Base-by-base conservation (phyloP, 2,329 filamentous ascomycete species). In the Fusarium penzigii region DNA sequence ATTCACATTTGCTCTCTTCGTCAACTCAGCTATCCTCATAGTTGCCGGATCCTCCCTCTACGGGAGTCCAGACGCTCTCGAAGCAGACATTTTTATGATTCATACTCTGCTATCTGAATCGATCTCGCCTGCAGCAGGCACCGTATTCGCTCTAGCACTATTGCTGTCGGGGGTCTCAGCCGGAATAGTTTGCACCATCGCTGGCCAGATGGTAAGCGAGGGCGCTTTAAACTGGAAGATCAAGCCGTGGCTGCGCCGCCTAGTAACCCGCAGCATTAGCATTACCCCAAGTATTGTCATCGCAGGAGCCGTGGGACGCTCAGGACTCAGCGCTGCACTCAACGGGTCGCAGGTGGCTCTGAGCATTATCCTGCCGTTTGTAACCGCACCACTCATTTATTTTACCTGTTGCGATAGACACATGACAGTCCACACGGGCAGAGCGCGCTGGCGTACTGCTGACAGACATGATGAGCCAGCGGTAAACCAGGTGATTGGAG, bases 141-240 rank as follows among this genome's bases (percentile, higher is more conserved):
- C 88, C 3, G 77, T 96, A n/a, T 96, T 96, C 58, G 90, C 90
- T 0, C 76, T 95, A 3, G 90, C 91, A 0, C 75, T 96, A 1
- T 80, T 96, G 0, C 81, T 95, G 1, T 92, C 88, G 0, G 91
- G 91, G 9, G 81, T 90, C 12, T 90, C 86, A 1, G 91, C 91
- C 0, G 91, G 91, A 6, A 90, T 96, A 36, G 87, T 95, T 3
- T 95, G 91, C 73, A 96, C 92, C 2, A 94, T 96, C 61, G 83
- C 91, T 0, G 91, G 91, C 0, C 91, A 96, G 69, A 94, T 96
- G 86, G 87, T 96, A 17, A 87, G 85, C 56, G 91, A 95, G 69
- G 91, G 91, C 7, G 89, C 91, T 55, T 70, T 96, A 42, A 83
- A 84, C 43, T 92, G 90, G 88, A 83, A 74, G 6, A 71, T 92